Evolutionary conservation across 2,329 filamentous ascomycete species (phyloP), one percentile per base, ranked within the genome.

Genomic region (Aspergillus ruber): DNA sequence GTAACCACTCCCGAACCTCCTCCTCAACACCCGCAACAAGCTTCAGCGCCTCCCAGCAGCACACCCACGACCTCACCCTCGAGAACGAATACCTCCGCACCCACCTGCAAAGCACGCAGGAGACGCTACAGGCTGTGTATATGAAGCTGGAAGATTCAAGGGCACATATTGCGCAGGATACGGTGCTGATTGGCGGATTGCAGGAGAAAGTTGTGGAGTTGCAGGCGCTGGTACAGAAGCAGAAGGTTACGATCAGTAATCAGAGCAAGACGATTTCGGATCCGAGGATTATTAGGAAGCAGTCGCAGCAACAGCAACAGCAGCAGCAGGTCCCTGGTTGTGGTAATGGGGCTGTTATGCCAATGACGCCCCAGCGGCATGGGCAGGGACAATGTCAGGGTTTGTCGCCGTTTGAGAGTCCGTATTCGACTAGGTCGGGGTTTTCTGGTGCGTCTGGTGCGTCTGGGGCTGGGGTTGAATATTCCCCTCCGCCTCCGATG

Each of bases 181-280:
- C 43, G 2, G 49, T 38, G 6, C 42, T 40, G 7, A 51, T 50
- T 17, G 46, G 40, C 8, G 39, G 27, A 2, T 46, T 57, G 6
- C 43, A 52, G n/a, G 20, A 18, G 1, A 52, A 51, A 13, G 45
- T 61, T 17, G 49, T 43, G 9, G 48, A 53, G 20, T 43, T 62
- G 25, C 52, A 61, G 18, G 47, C 50, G 0, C 44, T 57, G 3
- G 42, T 62, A 7, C 21, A 48, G 17, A 57, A 51, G 43, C 58
- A 62, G 46, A 55, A 56, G 39, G 27, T 45, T 3, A 59, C 59
- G 0, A 59, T 65, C n/a, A 51, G 43, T 12, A 57, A 56, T n/a
- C 57, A 61, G 42, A 62, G 58, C 41, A 58, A 53, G 46, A 56
- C 60, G 0, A 62, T 65, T 27, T 54, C 60, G 18, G 55, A 62